Evolutionary conservation across 495 filamentous ascomycete species (phyloP).

Genomic region (Aspergillus homomorphus): DNA sequence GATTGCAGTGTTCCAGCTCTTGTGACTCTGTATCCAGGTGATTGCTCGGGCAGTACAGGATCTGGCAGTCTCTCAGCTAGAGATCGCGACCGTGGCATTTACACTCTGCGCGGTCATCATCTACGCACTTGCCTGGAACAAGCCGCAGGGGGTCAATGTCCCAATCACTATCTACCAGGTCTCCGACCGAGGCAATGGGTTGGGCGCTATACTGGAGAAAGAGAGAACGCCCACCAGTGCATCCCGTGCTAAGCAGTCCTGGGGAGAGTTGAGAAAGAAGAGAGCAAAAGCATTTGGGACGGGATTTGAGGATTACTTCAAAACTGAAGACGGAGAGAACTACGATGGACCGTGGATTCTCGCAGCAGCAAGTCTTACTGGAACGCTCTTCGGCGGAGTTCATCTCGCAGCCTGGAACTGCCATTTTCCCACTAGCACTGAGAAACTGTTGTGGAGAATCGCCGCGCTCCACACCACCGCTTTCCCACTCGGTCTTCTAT

Average conservation of each 20-base stretch:
- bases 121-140: neutral
- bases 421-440: neutral
- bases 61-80: conserved; percentile 1
- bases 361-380: neutral
- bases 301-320: neutral
- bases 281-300: neutral
- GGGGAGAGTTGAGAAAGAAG: neutral
- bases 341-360: no score
- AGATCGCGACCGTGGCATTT: neutral
- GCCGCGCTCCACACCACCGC: neutral
- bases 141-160: neutral
- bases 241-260: no score
- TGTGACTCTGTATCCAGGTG: neutral
- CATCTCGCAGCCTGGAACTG: neutral
- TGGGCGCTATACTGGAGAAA: neutral
- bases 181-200: neutral
- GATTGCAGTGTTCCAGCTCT: neutral
- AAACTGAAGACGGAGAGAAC: neutral
- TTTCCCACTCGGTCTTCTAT: neutral
- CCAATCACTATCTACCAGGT: neutral
- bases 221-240: no score
- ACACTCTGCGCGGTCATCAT: neutral
- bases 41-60: neutral
- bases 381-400: neutral
- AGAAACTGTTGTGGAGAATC: neutral